Percentiles rank a stretch among this genome's conserved stretches.
phyloP scores from a whole-genome alignment of 352 stramenopile species.

The Phytophthora ramorum region DNA sequence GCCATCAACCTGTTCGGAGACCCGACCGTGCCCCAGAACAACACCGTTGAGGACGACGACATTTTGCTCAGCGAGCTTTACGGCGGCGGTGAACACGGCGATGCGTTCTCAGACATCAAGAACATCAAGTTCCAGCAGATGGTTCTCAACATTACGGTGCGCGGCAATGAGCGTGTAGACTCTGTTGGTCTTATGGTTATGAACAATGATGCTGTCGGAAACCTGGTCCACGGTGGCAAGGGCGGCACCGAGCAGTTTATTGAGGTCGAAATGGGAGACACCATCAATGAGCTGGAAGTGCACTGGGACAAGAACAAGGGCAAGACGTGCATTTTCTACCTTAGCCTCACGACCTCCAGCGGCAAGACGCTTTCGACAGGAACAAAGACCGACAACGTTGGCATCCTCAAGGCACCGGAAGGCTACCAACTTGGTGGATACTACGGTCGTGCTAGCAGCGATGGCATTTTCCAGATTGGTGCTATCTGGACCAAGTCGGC shows the following conservation, averaged over 20 bases:
- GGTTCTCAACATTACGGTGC: slow-evolving; percentile 34
- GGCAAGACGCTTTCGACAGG: slow-evolving; percentile 22
- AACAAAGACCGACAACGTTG: slow-evolving; percentile 18
- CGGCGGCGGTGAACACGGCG: slow-evolving; percentile 25
- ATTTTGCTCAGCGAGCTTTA: slow-evolving; percentile 25
- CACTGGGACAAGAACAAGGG: slow-evolving; percentile 36
- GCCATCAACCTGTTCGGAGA: slow-evolving; percentile 22
- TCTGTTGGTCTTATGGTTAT: slow-evolving; percentile 18
- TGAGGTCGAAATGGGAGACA: slow-evolving; percentile 19
- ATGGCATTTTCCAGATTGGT: slow-evolving; percentile 25
- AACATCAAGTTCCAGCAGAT: slow-evolving; percentile 34
- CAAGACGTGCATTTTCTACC: slow-evolving; percentile 38
- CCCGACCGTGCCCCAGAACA: slow-evolving; percentile 26
- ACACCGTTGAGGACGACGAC: slow-evolving; percentile 27
- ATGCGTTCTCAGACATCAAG: slow-evolving; percentile 36
- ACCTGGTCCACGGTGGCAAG: slow-evolving; percentile 28
- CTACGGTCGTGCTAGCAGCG: slow-evolving; percentile 18
- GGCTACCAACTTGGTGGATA: slow-evolving; percentile 32
- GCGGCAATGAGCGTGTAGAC: slow-evolving; percentile 25
- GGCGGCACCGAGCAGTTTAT: slow-evolving; percentile 23
- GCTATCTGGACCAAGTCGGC: slow-evolving; percentile 22
- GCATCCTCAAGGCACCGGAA: slow-evolving; percentile 15
- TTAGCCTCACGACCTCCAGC: slow-evolving; percentile 10
- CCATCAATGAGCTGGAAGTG: slow-evolving; percentile 23
- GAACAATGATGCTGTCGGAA: slow-evolving; percentile 17